phyloP scores from a whole-genome alignment of 78 protist species.

The Salpingoeca rosetta region DNA sequence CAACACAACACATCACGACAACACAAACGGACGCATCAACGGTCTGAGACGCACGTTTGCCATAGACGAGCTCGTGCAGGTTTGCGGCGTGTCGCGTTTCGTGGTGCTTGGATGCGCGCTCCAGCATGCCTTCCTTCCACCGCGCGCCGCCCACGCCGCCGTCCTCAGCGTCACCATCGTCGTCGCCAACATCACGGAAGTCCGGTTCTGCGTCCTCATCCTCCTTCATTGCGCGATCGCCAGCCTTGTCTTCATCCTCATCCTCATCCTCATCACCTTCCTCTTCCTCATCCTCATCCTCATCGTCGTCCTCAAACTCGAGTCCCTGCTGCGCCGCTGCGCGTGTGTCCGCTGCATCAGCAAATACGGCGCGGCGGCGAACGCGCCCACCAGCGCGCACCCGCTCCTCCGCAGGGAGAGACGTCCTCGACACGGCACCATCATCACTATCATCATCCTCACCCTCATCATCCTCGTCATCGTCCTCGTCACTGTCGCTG shows the following conservation, averaged over 20 bases:
- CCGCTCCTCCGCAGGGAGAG: background rate
- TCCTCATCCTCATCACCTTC: constrained; percentile 34
- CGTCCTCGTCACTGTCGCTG: constrained; percentile 32
- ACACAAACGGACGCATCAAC: no score
- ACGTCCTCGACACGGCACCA: background rate
- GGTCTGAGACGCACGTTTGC: no score
- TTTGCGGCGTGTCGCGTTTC: no score
- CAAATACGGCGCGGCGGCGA: constrained; percentile 23
- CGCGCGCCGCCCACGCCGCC: no score
- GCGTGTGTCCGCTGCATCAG: constrained; percentile 13
- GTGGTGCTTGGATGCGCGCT: no score
- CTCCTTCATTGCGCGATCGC: constrained; percentile 8
- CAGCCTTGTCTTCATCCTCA: background rate
- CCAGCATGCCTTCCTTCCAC: no score
- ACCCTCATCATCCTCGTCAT: constrained; percentile 25
- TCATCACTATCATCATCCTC: constrained; percentile 40
- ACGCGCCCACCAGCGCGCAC: constrained; percentile 9
- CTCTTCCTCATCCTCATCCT: background rate
- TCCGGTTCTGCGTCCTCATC: constrained; percentile 20
- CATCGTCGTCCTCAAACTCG: constrained; percentile 14
- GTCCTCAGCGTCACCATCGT: constrained; percentile 16
- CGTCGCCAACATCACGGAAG: background rate
- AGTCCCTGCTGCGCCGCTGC: background rate
- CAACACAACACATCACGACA: no score
- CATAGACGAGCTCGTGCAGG: no score